Evolutionary conservation across 2,329 filamentous ascomycete genomes (phyloP), one percentile per base, ranked within the genome.

Genomic region (Clarireedia paspali): DNA sequence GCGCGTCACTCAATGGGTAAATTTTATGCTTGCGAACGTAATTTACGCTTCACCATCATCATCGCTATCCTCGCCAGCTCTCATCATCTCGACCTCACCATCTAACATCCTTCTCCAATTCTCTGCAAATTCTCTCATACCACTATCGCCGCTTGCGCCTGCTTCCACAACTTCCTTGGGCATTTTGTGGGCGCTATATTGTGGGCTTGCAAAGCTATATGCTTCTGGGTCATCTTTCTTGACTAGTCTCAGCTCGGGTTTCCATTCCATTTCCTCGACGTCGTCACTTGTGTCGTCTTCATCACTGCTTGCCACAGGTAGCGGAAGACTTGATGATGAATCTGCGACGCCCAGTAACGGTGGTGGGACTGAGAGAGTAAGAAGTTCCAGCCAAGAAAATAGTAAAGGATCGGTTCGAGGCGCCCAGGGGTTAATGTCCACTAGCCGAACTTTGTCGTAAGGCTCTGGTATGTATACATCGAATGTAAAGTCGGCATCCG

Each of bases 341-440:
- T 68, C 66, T 12, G 68, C 74, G 57, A 71, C 73, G 0, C 82
- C 82, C 27, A 84, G 74, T 15, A 84, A 69, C 1, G 81, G 80
- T 45, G 72, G 70, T 1, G 82, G 79, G 7, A 88, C 82, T 38
- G 84, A 77, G 74, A 89, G 80, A 0, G 81, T 83, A 57, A 97
- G 75, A 42, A 99, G 77, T 73, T 97, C 92, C 59, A 87, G 70
- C 94, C 94, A 99, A 45, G 84, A 86, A 69, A 96, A 99, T 1
- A 96, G 76, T 46, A 97, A 72, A 4, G 89, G 87, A 73, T 99
- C 94, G 0, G 94, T 99, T 58, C 89, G 78, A 44, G 84, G 81
- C 1, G 92, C 92, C 89, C 92, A 99, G 0, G 94, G 90, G 67
- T 97, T 97, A 67, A 99, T 88, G 68, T 99, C 94, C 49, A 99